Evolutionary conservation across 768 basidiomycete species (phyloP).

Genomic region (Lactarius hengduanensis): DNA sequence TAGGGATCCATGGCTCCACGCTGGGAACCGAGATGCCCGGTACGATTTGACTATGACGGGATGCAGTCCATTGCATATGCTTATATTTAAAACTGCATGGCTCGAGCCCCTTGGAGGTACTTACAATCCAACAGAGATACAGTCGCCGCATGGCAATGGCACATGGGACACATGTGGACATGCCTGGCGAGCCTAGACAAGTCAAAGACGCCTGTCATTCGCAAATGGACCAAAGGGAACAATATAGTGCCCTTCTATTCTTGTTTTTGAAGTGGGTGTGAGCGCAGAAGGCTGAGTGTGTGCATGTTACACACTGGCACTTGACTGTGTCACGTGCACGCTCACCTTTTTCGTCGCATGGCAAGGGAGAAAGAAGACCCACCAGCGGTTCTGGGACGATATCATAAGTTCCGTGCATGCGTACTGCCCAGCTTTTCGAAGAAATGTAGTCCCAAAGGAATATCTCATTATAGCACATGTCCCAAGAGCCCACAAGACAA

Average conservation of each 20-base stretch:
- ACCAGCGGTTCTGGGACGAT: not conserved
- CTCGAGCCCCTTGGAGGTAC: not conserved
- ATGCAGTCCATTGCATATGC: not conserved
- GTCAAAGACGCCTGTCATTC: slow-evolving; percentile 5
- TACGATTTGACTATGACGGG: not conserved
- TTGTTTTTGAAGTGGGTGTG: not conserved
- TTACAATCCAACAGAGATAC: not conserved
- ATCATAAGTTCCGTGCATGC: not conserved
- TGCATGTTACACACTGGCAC: too few relatives aligned
- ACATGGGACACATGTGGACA: not conserved
- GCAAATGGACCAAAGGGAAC: not conserved
- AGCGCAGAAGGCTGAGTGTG: not conserved
- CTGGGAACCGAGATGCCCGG: not conserved
- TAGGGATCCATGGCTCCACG: not conserved
- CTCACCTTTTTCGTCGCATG: not conserved
- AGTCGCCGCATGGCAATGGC: too few relatives aligned
- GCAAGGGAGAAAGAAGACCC: not conserved
- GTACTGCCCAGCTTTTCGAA: not conserved
- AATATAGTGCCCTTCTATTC: slow-evolving; percentile 8
- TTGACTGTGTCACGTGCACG: slow-evolving; percentile 3
- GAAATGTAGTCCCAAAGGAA: slow-evolving; percentile 6
- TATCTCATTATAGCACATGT: slow-evolving; percentile 25
- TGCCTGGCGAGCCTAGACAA: not conserved
- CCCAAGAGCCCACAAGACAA: slow-evolving; percentile 21
- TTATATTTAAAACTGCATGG: not conserved